Evolutionary conservation across 1,284 basidiomycete genomes (phyloP), one percentile per base, ranked within the genome.

Genomic region (Sphagnurus paluster): DNA sequence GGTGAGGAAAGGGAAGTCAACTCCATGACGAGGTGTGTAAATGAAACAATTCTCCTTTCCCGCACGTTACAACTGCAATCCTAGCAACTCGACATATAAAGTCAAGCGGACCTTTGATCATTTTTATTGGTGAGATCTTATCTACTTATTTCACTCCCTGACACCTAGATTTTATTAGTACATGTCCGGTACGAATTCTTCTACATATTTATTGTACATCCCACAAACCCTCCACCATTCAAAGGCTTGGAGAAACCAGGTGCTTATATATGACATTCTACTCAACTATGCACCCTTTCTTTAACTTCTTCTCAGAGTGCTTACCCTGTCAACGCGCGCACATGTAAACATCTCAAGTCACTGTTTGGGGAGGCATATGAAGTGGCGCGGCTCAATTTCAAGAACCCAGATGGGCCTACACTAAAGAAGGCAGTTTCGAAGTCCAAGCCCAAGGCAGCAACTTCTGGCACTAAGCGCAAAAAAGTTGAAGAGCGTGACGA

Each of bases 341-440:
- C 76, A 2, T 85, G 83, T 68, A 80, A 83, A 52, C 82, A 86
- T 55, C 66, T 85, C 33, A 73, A 73, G 45, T 60, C 71, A 1
- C 61, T 84, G 11, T 69, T 86, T 11, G 82, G 83, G 2, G 78
- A 80, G 9, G 68, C 67, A 32, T 84, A 83, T 60, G 80, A 83
- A 58, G 61, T 63, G 19, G 77, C 74, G 0, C 74, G 79, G 9
- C 37, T 79, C 26, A 70, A 72, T 45, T 57, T 69, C 48, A 75
- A 72, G 60, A 77, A 77, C 47, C 76, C 76, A 1, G 52, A 72
- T 29, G 74, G 71, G 3, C 60, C 66, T 6, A 52, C 60, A 6
- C 60, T 63, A 34, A 58, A 59, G 41, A 67, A 66, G 51, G 49
- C 64, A 4, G 43, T 49, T 24, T 56, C 61, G 5, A 61, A 60